These are phyloP conservation scores for Phyllosticta ampelicida DNA, from an alignment of 2,329 filamentous ascomycete genomes.

Conservation along the genomic window DNA sequence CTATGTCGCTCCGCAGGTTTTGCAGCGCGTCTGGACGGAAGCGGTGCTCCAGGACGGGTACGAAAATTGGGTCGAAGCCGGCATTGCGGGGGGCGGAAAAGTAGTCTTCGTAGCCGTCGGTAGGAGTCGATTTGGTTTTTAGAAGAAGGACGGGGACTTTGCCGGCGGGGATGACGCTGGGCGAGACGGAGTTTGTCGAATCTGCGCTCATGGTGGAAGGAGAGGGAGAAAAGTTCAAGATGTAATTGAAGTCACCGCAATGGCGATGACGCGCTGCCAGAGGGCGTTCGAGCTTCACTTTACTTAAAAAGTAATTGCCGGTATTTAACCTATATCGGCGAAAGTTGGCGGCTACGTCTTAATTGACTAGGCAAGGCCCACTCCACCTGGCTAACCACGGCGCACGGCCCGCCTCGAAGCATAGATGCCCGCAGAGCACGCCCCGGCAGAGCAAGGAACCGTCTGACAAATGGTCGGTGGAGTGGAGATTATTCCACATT, in stretches of 20 bases:
- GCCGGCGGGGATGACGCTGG: slow-evolving; percentile 3
- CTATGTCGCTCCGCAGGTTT: slow-evolving; percentile 43
- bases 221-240: background rate
- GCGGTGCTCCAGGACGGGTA: slow-evolving; percentile 65
- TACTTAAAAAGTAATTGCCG: background rate
- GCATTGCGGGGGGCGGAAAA: slow-evolving; percentile 41
- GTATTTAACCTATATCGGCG: too few species aligned
- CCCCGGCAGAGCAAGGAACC: background rate
- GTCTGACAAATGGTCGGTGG: background rate
- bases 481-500: background rate
- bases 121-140: slow-evolving; percentile 64
- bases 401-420: background rate
- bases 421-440: background rate
- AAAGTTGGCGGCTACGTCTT: background rate
- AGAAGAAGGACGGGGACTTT: slow-evolving; percentile 55
- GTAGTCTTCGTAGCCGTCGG: slow-evolving; percentile 61
- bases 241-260: background rate
- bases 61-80: slow-evolving; percentile 54
- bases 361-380: background rate
- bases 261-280: background rate
- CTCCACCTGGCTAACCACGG: background rate
- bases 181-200: background rate
- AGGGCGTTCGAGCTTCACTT: background rate
- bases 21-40: slow-evolving; percentile 51
- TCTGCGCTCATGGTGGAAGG: slow-evolving; percentile 5